Base-by-base conservation (phyloP, 106 monocot genomes). In the Dendrobium chrysotoxum region DNA sequence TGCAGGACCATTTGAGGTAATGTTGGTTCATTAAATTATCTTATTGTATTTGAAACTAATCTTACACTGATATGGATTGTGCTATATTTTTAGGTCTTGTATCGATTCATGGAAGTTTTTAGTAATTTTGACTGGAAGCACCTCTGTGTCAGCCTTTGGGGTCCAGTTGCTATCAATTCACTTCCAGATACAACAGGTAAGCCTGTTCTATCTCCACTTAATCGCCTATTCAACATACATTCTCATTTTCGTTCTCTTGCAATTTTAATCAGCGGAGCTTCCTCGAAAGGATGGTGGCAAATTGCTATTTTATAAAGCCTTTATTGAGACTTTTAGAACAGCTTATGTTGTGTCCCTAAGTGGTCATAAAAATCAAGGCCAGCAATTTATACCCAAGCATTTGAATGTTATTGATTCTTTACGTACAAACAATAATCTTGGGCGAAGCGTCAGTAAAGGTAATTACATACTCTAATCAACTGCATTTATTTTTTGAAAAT, bases 91-190 rank as follows among this genome's bases (percentile, higher is more conserved):
- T 77, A 98, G 97, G 94, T 98, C 28, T 86, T 98, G 68, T 98
- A 85, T 83, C 92, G 94, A 58, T 98, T 98, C 86, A 79, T 98
- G 70, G 97, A 98, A 85, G 94, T 98, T 79, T 98, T 98, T 64
- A 98, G 97, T 85, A 92, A 94, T 68, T 98, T 94, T 89, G 97
- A 98, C 71, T 98, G 97, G 97, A 94, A 94, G 11, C 91, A 89
- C 50, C 94, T 91, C 44, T 98, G 94, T 87, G 87, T 94, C 70
- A 98, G 94, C 77, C 89, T 98, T 5, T 89, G 85, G 83, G 91
- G 92, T 28, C 89, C 92, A 28, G 85, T 92, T 66, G 83, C 82
- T 57, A 86, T 89, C 40, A 87, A 82, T 84, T 92, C 92, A 50
- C 89, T 92, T 74, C 92, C 92, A 65, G 83, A 89, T 77, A 85